phyloP scores from a whole-genome alignment of 805 yeast species.

The Barnettozyma vustinii region DNA sequence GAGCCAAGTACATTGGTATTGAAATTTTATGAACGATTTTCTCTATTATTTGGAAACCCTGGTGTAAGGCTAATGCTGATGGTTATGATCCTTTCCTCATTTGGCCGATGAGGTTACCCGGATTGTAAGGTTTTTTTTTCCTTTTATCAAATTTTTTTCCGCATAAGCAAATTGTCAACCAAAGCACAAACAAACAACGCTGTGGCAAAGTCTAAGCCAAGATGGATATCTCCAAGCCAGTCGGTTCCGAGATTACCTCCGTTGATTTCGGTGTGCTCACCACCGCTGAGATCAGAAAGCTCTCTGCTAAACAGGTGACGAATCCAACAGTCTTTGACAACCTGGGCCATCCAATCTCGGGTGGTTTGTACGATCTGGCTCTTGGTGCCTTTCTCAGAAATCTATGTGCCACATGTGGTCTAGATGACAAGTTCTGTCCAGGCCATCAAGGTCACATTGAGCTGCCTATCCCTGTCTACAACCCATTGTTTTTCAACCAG shows the following conservation, averaged over 20 bases:
- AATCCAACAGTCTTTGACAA: slow-evolving; percentile 95
- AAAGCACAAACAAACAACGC: background rate
- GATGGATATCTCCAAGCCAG: slow-evolving; percentile 96
- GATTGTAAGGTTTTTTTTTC: slow-evolving; percentile 2
- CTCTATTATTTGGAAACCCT: too few relatives aligned
- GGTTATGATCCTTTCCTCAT: background rate
- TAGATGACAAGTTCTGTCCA: slow-evolving; percentile 91
- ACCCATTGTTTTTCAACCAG: slow-evolving; percentile 91
- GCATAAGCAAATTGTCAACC: background rate
- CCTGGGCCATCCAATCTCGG: slow-evolving; percentile 90
- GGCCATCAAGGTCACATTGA: slow-evolving; percentile 99
- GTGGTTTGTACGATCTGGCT: slow-evolving; percentile 93
- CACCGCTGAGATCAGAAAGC: slow-evolving; percentile 72
- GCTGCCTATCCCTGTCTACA: slow-evolving; percentile 91
- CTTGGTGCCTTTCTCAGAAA: slow-evolving; percentile 89
- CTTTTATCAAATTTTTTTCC: slow-evolving; percentile 5
- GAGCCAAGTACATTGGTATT: too few relatives aligned
- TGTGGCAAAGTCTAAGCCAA: slow-evolving; percentile 2
- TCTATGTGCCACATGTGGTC: slow-evolving; percentile 89
- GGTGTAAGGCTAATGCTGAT: too few relatives aligned
- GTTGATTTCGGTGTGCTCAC: slow-evolving; percentile 89
- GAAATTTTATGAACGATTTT: too few relatives aligned
- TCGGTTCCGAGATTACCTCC: slow-evolving; percentile 87
- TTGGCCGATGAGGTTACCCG: slow-evolving; percentile 18
- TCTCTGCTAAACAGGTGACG: slow-evolving; percentile 93